Base-by-base conservation (phyloP, 768 basidiomycete genomes). In the Neoboletus brunneissimus region DNA sequence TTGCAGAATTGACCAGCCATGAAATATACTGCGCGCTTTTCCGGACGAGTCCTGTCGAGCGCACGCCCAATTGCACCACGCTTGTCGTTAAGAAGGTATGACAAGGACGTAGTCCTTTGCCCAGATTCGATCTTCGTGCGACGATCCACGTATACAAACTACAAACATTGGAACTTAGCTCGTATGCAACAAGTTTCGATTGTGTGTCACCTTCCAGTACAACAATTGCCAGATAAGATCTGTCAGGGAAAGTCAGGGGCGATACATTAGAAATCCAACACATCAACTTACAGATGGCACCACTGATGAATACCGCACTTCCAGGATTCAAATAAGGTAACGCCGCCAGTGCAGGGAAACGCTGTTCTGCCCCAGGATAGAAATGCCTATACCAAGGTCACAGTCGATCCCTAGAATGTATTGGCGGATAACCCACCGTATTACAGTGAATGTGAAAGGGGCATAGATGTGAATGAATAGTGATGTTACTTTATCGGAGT, bases 381-480 rank as follows among this genome's bases (percentile, higher is more conserved):
- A 87, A 92, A 71, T 98, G 96, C 20, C 94, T 95, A 34, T 54
- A 40, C 11, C 2, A 48, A 15, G 8, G 45, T 71, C 51, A 68
- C 13, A 3, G 16, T 37, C 50, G 1, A 32, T 29, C 4, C 41
- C 13, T 27, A 27, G 43, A 27, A 48, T 25, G 38, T 18, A 38
- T 23, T 31, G 45, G 20, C 27, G 20, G 62, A 48, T 29, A 20
- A 72, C 85, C 32, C 59, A 90, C 91, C 91, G 80, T 53, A 98
- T 94, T 23, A 94, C 88, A 15, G 92, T 94, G 64, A 99, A 91
- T 4, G 88, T 86, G 59, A 96, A 84, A 0, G 97, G 92, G 0
- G 91, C 82, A 67, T 97, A 98, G 54, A 98, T 88, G 68, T 99
- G 97, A 32, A 99, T 84, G 75, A 95, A 98, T 25, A 99, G 76